Evolutionary conservation across 1,139 yeast genomes (phyloP), one percentile per base, ranked within the genome.

Genomic region (Suhomyces wounanorum): DNA sequence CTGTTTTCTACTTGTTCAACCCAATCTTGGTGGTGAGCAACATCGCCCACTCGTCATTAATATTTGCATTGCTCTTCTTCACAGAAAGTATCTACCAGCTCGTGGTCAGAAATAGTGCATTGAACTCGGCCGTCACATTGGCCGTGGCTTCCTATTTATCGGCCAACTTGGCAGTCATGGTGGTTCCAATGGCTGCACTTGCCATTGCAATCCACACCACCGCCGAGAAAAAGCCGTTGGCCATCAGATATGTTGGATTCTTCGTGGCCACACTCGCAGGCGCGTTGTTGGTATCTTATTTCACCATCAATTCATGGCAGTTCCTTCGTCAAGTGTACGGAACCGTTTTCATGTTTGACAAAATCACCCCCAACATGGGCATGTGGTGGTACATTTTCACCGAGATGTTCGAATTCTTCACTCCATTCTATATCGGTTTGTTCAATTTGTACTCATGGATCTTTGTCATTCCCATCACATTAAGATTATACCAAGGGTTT

Each of bases 321-420:
- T 92, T 87, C 61, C 45, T 90, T 3, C 63, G 67, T 16, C 79
- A 84, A 41, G 83, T 89, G 54, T 89, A 86, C 62, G 83, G 86
- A 14, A 78, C 85, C 0, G 71, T 83, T 9, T 62, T 90, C 8
- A 70, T 76, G 33, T 85, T 89, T 60, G 77, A 78, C 45, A 90
- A 89, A 55, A 82, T 90, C 55, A 77, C 83, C 6, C 96, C 97
- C 21, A 91, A 91, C 67, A 70, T 94, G 56, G 99, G 99, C 0
- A 75, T 94, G 38, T 94, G 99, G 99, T 94, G 99, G 99, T 94
- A 94, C 72, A 84, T 92, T 60, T 94, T 94, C 73, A 87, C 95
- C 28, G 99, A 94, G 66, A 89, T 94, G 85, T 94, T 94, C 70
- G 95, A 87, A 50, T 89, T 85, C 63, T 94, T 94, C 75, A 80